A percentile compares a stretch with the other conserved stretches of the same genome.
phyloP scores from a whole-genome alignment of 2,329 filamentous ascomycete genomes.

The Colletotrichum phormii region DNA sequence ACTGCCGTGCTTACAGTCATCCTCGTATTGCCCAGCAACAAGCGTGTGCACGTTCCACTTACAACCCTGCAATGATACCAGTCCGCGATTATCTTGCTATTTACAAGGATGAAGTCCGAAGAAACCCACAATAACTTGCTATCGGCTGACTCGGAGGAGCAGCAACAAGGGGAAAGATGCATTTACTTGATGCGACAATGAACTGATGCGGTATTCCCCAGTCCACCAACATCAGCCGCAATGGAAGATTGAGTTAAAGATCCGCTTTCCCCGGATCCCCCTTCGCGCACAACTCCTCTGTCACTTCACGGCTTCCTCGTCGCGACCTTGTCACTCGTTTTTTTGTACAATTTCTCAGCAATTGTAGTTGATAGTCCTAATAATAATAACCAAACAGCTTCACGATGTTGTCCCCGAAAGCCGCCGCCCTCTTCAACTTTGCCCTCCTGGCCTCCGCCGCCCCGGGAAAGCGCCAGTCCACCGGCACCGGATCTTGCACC shows the following conservation, averaged over 20 bases:
- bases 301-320: not conserved
- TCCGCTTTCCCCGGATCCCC: conserved; percentile 12
- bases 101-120: conserved; percentile 16
- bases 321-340: conserved; percentile 25
- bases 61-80: conserved; percentile 18
- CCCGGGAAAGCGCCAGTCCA: conserved; percentile 31
- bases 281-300: not conserved
- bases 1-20: not conserved
- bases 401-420: conserved; percentile 23
- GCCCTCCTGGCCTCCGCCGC: conserved; percentile 31
- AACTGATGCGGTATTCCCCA: not conserved
- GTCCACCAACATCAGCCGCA: conserved; percentile 7
- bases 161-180: not conserved
- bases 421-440: conserved; percentile 27
- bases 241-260: conserved; percentile 5
- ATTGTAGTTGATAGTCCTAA: conserved; percentile 10
- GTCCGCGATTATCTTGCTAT: not conserved
- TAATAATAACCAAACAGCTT: conserved; percentile 27
- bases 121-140: conserved; percentile 17
- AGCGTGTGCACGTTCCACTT: conserved; percentile 17
- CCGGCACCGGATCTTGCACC: conserved; percentile 39
- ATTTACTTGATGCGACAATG: conserved; percentile 26
- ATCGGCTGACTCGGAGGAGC: conserved; percentile 16
- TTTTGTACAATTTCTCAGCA: not conserved
- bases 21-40: conserved; percentile 30